Percentiles rank a stretch among this genome's conserved stretches.
phyloP scores from a whole-genome alignment of 2,329 filamentous ascomycete species.

The Sclerotinia trifoliorum region DNA sequence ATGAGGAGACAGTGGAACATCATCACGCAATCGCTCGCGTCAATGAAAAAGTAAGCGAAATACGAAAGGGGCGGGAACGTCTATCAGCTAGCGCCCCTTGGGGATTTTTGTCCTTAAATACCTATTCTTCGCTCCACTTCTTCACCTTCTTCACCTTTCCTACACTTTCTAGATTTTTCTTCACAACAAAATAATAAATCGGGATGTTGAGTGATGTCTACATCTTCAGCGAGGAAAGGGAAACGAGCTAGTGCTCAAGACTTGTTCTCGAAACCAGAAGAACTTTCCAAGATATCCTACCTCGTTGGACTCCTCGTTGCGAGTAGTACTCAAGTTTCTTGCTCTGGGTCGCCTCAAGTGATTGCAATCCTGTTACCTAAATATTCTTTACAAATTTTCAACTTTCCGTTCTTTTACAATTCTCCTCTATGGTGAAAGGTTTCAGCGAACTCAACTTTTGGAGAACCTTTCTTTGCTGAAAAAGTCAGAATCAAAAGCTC shows the following conservation, averaged over 20 bases:
- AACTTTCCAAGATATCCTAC: neutral
- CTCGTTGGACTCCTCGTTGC: neutral
- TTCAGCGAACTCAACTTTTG: neutral
- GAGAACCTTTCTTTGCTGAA: neutral
- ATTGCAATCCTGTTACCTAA: neutral
- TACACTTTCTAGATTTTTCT: neutral
- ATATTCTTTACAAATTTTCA: neutral
- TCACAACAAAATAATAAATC: no score
- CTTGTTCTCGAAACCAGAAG: neutral
- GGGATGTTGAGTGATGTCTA: no score
- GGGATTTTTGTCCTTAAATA: neutral
- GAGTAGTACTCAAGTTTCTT: neutral
- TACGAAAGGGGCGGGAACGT: neutral
- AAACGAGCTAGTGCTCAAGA: neutral
- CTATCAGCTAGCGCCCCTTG: neutral
- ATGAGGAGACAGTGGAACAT: neutral
- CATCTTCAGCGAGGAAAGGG: neutral
- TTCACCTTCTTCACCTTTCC: no score
- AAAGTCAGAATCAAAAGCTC: neutral
- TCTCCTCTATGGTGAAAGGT: neutral
- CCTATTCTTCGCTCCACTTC: neutral
- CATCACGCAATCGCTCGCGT: neutral
- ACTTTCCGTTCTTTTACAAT: neutral
- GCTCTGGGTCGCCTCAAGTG: neutral
- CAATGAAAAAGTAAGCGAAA: neutral